Conservation (phyloP, 352 stramenopile genomes). For the Pythium phragmitis region DNA sequence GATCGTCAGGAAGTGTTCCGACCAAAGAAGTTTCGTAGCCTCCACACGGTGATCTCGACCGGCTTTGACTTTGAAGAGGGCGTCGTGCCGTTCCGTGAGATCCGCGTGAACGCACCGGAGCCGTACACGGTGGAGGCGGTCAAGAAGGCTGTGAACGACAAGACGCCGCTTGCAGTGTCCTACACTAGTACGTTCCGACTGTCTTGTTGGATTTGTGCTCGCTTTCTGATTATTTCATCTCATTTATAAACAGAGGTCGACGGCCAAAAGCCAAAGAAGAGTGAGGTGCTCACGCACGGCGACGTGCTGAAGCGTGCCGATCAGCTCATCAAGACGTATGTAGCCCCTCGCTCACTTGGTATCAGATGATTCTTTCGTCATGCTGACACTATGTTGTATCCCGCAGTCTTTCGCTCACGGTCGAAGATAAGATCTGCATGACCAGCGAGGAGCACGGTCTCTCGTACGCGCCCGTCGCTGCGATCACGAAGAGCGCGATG, state of each 20-base stretch:
- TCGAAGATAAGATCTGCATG: conserved; percentile 81
- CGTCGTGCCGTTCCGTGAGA: conserved; percentile 76
- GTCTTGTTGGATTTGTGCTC: background rate
- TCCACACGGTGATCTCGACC: conserved; percentile 87
- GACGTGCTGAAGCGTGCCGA: conserved; percentile 75
- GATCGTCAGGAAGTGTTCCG: conserved; percentile 63
- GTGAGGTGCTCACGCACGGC: conserved; percentile 72
- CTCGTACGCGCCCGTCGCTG: conserved; percentile 71
- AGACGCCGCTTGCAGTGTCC: conserved; percentile 71
- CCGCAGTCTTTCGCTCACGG: conserved; percentile 60
- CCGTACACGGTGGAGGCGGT: conserved; percentile 56
- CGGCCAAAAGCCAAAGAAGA: conserved; percentile 80
- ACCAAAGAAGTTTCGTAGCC: conserved; percentile 72
- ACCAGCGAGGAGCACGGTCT: conserved; percentile 65
- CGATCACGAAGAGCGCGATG: conserved; percentile 70
- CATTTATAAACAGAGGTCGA: conserved; percentile 46
- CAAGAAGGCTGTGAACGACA: conserved; percentile 57
- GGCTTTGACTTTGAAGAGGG: conserved; percentile 68
- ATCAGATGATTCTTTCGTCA: background rate
- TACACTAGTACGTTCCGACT: conserved; percentile 66
- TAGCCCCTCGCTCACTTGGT: too few relatives aligned
- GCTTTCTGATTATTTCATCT: background rate
- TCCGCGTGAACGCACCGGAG: conserved; percentile 81
- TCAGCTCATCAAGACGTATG: conserved; percentile 71
- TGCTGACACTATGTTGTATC: background rate